These are phyloP conservation scores for Dictyostelium brefeldianum DNA, from an alignment of 78 protist species.

Conservation along the genomic window DNA sequence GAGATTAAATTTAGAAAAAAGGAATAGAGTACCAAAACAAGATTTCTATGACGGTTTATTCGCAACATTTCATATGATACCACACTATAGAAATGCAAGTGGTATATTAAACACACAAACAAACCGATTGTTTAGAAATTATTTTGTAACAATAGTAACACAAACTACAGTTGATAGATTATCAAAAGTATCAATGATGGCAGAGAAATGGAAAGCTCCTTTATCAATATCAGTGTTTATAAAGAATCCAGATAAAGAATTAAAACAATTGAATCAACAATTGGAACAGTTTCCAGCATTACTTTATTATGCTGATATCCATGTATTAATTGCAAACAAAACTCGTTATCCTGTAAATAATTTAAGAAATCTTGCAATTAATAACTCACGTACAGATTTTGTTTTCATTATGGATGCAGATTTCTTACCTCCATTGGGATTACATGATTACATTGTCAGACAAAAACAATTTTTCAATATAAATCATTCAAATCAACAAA, in stretches of 20 bases:
- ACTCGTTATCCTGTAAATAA: conserved; percentile 67
- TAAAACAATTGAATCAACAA: not conserved
- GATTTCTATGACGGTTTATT: conserved; percentile 34
- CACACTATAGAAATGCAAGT: not conserved
- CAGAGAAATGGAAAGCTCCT: conserved; percentile 68
- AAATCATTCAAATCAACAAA: conserved; percentile 1
- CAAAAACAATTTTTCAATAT: not conserved
- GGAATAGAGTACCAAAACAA: not conserved
- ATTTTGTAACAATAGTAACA: conserved; percentile 35
- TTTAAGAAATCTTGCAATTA: conserved; percentile 46
- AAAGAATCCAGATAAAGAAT: conserved; percentile 8
- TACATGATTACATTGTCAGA: not conserved
- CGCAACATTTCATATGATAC: not conserved
- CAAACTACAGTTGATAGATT: conserved; percentile 64
- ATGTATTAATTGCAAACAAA: conserved; percentile 30
- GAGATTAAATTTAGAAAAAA: not conserved
- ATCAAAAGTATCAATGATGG: conserved; percentile 46
- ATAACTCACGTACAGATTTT: conserved; percentile 14
- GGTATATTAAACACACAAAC: not conserved
- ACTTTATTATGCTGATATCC: conserved; percentile 29
- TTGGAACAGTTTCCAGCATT: not conserved
- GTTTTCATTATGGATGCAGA: conserved; percentile 64
- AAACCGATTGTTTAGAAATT: not conserved
- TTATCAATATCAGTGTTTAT: conserved; percentile 47
- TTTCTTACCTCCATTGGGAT: conserved; percentile 42